phyloP scores from a whole-genome alignment of 495 filamentous ascomycete species.

The Tuber indicum region DNA sequence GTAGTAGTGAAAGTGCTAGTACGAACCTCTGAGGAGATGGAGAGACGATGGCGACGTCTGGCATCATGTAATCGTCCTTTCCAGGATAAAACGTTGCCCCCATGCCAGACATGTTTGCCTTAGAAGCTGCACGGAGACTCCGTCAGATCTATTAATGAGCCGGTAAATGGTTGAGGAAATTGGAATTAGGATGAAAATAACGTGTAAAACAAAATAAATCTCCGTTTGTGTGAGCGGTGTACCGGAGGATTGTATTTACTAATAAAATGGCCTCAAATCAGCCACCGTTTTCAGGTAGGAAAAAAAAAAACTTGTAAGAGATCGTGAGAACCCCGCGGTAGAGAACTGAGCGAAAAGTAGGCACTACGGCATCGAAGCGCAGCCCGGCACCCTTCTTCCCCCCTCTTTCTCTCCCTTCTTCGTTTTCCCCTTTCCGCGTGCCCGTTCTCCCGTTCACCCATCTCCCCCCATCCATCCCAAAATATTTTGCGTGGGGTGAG shows the following conservation, averaged over 20 bases:
- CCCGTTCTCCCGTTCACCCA: neutral
- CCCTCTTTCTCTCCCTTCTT: neutral
- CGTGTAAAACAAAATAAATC: neutral
- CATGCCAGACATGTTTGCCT: constrained; percentile 42
- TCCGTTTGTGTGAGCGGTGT: neutral
- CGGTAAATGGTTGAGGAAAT: neutral
- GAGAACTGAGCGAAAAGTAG: neutral
- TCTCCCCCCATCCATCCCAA: neutral
- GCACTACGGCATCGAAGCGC: neutral
- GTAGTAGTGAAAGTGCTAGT: constrained; percentile 15
- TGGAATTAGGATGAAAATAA: neutral
- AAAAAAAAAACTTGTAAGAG: neutral
- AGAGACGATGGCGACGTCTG: constrained; percentile 62
- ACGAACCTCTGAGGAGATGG: constrained; percentile 86
- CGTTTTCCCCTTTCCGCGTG: neutral
- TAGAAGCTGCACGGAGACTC: neutral
- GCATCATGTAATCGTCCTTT: constrained; percentile 71
- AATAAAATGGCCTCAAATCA: neutral
- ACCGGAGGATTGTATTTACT: neutral
- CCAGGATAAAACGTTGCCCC: constrained; percentile 89
- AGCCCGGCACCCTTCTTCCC: neutral
- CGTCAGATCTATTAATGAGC: neutral
- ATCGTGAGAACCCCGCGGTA: neutral
- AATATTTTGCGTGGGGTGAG: neutral
- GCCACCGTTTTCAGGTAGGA: neutral